Base-by-base conservation (phyloP, 164 flowering plant genomes). In the Aristolochia fimbriata region DNA sequence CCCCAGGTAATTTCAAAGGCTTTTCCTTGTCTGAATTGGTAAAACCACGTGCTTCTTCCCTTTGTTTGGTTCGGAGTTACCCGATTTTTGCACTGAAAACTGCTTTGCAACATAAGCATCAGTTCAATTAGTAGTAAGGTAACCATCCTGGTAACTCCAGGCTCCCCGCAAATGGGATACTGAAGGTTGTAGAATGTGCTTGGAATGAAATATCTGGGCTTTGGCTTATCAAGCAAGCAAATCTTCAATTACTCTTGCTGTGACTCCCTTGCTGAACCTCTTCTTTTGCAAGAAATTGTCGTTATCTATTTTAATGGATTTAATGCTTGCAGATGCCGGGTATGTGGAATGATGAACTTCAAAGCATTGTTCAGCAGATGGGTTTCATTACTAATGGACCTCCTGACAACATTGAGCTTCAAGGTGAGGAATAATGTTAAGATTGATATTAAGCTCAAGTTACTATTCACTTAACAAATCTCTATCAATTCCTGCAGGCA, bases 331-430 rank as follows among this genome's bases (percentile, higher is more conserved):
- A 74, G 75, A 55, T 64, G 45, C 56, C 67, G 10, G 45, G 54
- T 58, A 60, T 63, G 8, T 76, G 87, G 82, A 81, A 87, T 62
- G 77, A 61, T 66, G 95, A 88, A 54, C 76, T 88, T 23, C 96
- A 88, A 65, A 68, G 68, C 57, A 64, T 84, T 67, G 65, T 81
- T 55, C 87, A 87, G 60, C 87, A 87, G 60, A 82, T 80, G 89
- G 95, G 88, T n/a, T 84, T 71, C 25, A 78, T 78, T 59, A 62
- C 91, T n/a, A 71, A 67, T 62, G 65, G 78, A n/a, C 69, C 81
- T 10, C 66, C 70, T 15, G 77, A 74, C 73, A 78, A 65, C 70
- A 70, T 77, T 63, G 86, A 80, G 63, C 65, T 68, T 46, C 77
- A 77, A 66, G 20, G 20, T 50, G 9, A 17, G 22, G 53, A 23